A percentile compares a stretch with the other conserved stretches of the same genome.
Evolutionary conservation across 371 early-diverging fungal species (phyloP).

Genomic region (Mycotypha africana): DNA sequence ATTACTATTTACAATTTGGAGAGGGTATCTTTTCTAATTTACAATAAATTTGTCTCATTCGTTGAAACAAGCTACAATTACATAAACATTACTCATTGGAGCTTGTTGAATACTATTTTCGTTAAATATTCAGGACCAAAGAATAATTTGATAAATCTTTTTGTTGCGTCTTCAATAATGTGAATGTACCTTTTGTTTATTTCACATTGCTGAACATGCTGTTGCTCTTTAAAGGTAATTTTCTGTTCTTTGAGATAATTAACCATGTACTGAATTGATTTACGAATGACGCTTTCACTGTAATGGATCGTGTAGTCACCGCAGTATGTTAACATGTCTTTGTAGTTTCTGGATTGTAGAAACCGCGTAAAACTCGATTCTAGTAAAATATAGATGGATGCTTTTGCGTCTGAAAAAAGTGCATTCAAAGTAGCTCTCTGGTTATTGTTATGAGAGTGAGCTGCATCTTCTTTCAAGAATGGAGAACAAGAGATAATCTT

Average conservation of each 20-base stretch:
- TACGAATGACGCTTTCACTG: not conserved
- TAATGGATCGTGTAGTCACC: constrained; percentile 31
- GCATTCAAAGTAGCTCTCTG: no score
- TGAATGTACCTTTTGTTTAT: not conserved
- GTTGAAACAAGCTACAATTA: no score
- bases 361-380: constrained; percentile 45
- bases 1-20: no score
- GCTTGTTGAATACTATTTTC: no score
- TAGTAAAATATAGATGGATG: constrained; percentile 35
- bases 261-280: not conserved
- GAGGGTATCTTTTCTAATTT: no score
- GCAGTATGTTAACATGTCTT: constrained; percentile 27
- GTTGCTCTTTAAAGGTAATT: no score
- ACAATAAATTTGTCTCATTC: no score
- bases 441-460: not conserved
- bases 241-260: not conserved
- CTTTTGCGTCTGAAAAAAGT: constrained; percentile 45
- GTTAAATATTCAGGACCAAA: not conserved
- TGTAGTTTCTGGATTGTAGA: constrained; percentile 12
- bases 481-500: no score
- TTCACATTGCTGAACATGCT: not conserved
- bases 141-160: not conserved
- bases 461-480: no score
- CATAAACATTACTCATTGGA: no score
- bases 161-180: not conserved